A percentile compares a stretch with the other conserved stretches of the same genome.
These are phyloP conservation scores for Talaromyces sp. DNA, from an alignment of 2,329 filamentous ascomycete genomes.

Conservation along the genomic window DNA sequence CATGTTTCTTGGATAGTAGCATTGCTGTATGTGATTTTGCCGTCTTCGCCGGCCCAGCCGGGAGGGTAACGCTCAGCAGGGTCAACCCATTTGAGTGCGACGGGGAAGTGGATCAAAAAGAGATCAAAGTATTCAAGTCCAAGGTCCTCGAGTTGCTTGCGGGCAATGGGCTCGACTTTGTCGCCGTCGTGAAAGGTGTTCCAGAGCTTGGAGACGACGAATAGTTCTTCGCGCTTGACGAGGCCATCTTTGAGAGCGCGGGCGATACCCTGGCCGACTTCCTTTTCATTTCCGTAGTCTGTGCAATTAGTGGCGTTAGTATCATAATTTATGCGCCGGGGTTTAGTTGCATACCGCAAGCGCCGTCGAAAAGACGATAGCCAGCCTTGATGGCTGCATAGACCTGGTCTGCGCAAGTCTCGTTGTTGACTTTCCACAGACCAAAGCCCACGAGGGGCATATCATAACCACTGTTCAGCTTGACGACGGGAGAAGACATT, in stretches of 20 bases:
- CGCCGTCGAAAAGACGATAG: constrained; percentile 60
- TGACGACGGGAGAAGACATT: constrained; percentile 28
- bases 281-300: constrained; percentile 83
- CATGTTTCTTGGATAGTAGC: constrained; percentile 78
- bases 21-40: constrained; percentile 61
- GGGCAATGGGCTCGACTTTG: constrained; percentile 69
- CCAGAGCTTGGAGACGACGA: constrained; percentile 92
- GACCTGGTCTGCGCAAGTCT: constrained; percentile 68
- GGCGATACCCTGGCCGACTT: constrained; percentile 71
- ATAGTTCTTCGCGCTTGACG: constrained; percentile 81
- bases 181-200: constrained; percentile 84
- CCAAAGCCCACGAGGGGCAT: constrained; percentile 46
- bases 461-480: constrained; percentile 28
- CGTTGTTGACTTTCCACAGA: constrained; percentile 79
- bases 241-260: constrained; percentile 77
- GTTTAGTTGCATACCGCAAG: constrained; percentile 46
- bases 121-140: constrained; percentile 86
- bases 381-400: constrained; percentile 67
- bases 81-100: constrained; percentile 81
- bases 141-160: constrained; percentile 77
- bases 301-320: not conserved
- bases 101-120: constrained; percentile 85
- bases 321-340: not conserved
- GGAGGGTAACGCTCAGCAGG: constrained; percentile 75
- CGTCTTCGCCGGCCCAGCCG: constrained; percentile 66